A percentile compares a stretch with the other conserved stretches of the same genome.
These are phyloP conservation scores for Acanthochlamys bracteata DNA, from an alignment of 106 monocot species.

Conservation along the genomic window DNA sequence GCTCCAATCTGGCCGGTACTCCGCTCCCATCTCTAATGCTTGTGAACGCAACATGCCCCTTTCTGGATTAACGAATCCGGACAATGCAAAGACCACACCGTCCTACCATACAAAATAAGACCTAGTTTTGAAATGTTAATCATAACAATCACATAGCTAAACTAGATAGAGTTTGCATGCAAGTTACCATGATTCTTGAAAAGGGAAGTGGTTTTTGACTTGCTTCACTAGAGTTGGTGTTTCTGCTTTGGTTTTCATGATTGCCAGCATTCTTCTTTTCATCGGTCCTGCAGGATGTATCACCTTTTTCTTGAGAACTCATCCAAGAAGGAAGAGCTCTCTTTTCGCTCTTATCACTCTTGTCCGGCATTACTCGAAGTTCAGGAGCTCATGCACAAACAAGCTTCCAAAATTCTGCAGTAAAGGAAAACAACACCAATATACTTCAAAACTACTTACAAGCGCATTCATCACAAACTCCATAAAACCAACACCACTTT, in stretches of 20 bases:
- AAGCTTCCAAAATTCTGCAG: not conserved
- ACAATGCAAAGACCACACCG: constrained; percentile 81
- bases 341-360: constrained; percentile 9
- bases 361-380: constrained; percentile 8
- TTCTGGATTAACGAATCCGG: constrained; percentile 94
- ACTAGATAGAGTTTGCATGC: not conserved
- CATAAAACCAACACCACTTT: too few relatives aligned
- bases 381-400: not conserved
- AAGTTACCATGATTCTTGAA: constrained; percentile 68
- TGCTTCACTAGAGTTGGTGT: constrained; percentile 3
- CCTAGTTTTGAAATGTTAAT: not conserved
- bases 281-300: constrained; percentile 30
- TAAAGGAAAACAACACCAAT: too few relatives aligned
- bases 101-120: constrained; percentile 36
- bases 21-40: constrained; percentile 82
- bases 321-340: constrained; percentile 60
- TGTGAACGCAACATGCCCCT: constrained; percentile 62
- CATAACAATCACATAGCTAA: too few relatives aligned
- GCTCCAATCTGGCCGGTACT: constrained; percentile 76
- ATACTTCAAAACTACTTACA: too few relatives aligned
- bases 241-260: constrained; percentile 1
- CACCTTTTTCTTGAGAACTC: constrained; percentile 27
- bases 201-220: constrained; percentile 23
- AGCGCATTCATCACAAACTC: too few relatives aligned
- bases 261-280: constrained; percentile 3